Percentiles rank a stretch among this genome's conserved stretches.
phyloP scores from a whole-genome alignment of 2,329 filamentous ascomycete genomes.

The Pseudomassariella vexata region DNA sequence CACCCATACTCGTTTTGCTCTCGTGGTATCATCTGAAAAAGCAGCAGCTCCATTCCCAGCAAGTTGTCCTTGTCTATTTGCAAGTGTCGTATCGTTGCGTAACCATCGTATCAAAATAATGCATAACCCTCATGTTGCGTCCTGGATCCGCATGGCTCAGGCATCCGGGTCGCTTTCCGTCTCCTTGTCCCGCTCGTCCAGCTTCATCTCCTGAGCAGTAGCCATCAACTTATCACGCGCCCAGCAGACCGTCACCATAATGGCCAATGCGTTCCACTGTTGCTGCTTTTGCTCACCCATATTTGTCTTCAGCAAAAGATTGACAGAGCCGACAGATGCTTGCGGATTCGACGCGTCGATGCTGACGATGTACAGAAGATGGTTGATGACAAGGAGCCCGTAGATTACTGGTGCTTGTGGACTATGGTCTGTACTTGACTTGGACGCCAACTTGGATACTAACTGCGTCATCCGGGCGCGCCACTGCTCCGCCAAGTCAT shows the following conservation, averaged over 20 bases:
- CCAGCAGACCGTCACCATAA: slow-evolving; percentile 26
- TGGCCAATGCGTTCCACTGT: slow-evolving; percentile 26
- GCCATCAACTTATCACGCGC: slow-evolving; percentile 20
- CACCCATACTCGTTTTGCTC: too few species aligned
- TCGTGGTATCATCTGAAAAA: too few species aligned
- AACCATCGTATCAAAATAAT: too few species aligned
- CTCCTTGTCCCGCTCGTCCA: neutral
- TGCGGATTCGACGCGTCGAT: slow-evolving; percentile 18
- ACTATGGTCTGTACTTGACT: slow-evolving; percentile 3
- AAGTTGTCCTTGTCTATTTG: too few species aligned
- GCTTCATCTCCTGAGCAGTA: slow-evolving; percentile 2
- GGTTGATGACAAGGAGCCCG: slow-evolving; percentile 23
- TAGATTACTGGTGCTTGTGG: slow-evolving; percentile 20
- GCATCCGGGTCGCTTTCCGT: slow-evolving; percentile 10
- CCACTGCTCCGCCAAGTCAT: slow-evolving; percentile 14
- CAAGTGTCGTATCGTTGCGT: too few species aligned
- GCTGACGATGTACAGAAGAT: slow-evolving; percentile 24
- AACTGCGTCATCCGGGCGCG: slow-evolving; percentile 6
- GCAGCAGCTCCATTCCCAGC: too few species aligned
- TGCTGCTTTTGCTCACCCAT: slow-evolving; percentile 23
- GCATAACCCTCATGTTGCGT: too few species aligned
- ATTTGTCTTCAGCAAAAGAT: slow-evolving; percentile 17
- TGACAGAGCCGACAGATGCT: slow-evolving; percentile 15
- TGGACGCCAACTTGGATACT: neutral
- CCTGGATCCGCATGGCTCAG: too few species aligned